These are phyloP conservation scores for Trebouxia gelatinosa DNA, from an alignment of 163 green algal genomes.

Conservation along the genomic window DNA sequence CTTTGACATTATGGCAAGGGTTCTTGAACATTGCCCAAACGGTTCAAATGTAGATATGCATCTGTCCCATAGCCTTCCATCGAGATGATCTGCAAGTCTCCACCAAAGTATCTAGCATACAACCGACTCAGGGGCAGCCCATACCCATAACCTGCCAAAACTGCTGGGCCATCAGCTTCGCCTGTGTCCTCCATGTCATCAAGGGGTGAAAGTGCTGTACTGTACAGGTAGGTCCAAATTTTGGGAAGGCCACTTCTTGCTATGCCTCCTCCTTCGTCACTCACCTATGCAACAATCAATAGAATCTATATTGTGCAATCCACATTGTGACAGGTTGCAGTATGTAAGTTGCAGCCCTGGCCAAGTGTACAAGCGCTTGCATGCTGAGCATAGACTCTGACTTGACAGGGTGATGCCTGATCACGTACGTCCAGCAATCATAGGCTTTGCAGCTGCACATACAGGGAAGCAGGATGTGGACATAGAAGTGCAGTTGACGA, in stretches of 20 bases:
- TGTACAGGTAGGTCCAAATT: conserved; percentile 99
- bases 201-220: conserved; percentile 77
- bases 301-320: too few relatives aligned
- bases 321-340: background rate
- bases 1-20: conserved; percentile 14
- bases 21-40: conserved; percentile 78
- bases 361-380: too few relatives aligned
- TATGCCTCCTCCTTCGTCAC: conserved; percentile 97
- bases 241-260: conserved; percentile 82
- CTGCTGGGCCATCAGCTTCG: conserved; percentile 66
- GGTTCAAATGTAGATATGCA: conserved; percentile 96
- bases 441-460: too few relatives aligned
- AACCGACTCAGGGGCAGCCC: conserved; percentile 88
- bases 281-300: conserved; percentile 70
- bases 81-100: conserved; percentile 86
- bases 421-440: too few relatives aligned
- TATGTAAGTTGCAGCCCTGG: too few relatives aligned
- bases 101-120: conserved; percentile 98
- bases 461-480: too few relatives aligned
- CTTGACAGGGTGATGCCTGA: too few relatives aligned
- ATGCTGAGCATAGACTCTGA: too few relatives aligned
- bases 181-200: conserved; percentile 55
- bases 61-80: conserved; percentile 96
- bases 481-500: too few relatives aligned
- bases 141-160: conserved; percentile 97